A percentile compares a stretch with the other conserved stretches of the same genome.
These are phyloP conservation scores for Malassezia sp. DNA, from an alignment of 1,284 basidiomycete species.

Conservation along the genomic window DNA sequence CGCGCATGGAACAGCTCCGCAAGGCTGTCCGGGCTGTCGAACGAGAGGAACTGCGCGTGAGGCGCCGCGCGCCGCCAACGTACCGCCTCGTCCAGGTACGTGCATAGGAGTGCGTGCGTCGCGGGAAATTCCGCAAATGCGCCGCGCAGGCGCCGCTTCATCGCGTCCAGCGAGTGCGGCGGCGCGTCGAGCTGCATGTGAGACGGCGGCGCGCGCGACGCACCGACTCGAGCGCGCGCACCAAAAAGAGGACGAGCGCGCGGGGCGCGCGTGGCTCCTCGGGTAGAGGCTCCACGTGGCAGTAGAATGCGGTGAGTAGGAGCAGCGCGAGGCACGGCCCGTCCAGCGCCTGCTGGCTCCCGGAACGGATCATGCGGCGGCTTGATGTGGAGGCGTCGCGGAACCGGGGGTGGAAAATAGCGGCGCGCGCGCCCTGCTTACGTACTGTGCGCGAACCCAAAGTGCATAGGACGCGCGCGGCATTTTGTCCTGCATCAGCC, in stretches of 20 bases:
- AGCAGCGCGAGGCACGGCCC: constrained; percentile 9
- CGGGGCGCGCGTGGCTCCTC: constrained; percentile 1
- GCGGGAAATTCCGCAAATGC: background rate
- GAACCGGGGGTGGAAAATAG: background rate
- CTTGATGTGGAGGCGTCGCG: background rate
- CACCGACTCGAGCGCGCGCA: constrained; percentile 11
- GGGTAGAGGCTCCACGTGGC: background rate
- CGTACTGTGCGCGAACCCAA: too few relatives aligned
- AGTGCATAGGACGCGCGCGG: too few relatives aligned
- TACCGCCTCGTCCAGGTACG: background rate
- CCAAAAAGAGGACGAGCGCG: constrained; percentile 5
- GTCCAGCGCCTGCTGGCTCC: constrained; percentile 9
- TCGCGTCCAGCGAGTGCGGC: background rate
- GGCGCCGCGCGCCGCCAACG: background rate
- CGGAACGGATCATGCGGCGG: constrained; percentile 4
- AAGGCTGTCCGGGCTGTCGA: constrained; percentile 9
- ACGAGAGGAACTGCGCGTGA: constrained; percentile 1
- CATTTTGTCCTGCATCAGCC: background rate
- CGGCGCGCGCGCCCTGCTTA: too few relatives aligned
- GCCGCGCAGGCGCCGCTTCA: background rate
- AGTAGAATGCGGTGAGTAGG: constrained; percentile 11
- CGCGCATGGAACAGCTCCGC: constrained; percentile 6
- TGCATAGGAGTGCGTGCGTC: background rate
- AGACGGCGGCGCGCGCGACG: background rate
- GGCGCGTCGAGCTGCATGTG: constrained; percentile 7